phyloP scores from a whole-genome alignment of 2,329 filamentous ascomycete genomes.

The Cryphonectria parasitica region DNA sequence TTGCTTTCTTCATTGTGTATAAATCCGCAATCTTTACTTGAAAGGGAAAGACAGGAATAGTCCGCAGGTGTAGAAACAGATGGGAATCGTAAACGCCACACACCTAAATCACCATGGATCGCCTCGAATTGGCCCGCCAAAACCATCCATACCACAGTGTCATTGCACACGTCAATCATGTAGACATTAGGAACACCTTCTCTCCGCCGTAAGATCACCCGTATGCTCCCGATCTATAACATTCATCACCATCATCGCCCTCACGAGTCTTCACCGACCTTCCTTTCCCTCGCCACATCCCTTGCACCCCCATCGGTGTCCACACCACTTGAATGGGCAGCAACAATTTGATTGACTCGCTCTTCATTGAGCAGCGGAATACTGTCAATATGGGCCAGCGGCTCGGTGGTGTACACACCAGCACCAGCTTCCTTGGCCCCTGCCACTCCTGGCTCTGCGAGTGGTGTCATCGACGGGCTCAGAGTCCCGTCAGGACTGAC shows the following conservation, averaged over 20 bases:
- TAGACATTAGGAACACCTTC: background rate
- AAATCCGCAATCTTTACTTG: background rate
- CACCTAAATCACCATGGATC: background rate
- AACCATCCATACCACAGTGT: background rate
- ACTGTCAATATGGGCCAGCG: slow-evolving; percentile 47
- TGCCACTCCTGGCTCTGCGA: slow-evolving; percentile 25
- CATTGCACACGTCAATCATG: background rate
- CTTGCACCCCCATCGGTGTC: slow-evolving; percentile 49
- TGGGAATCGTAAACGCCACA: background rate
- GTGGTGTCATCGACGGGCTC: slow-evolving; percentile 45
- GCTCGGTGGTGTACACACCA: slow-evolving; percentile 31
- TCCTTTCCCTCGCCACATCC: slow-evolving; percentile 54
- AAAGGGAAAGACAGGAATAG: background rate
- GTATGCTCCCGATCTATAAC: background rate
- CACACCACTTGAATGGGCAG: slow-evolving; percentile 21
- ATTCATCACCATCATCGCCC: background rate
- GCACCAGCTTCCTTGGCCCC: slow-evolving; percentile 30
- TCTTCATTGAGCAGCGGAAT: slow-evolving; percentile 62
- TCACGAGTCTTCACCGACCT: slow-evolving; percentile 34
- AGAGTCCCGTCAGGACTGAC: slow-evolving; percentile 51
- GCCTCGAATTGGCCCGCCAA: background rate
- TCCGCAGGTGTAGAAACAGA: background rate
- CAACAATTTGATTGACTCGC: slow-evolving; percentile 26
- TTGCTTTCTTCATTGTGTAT: background rate
- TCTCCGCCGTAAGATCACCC: background rate